phyloP scores from a whole-genome alignment of 345 rosid genomes.

The Sonneratia caseolaris region DNA sequence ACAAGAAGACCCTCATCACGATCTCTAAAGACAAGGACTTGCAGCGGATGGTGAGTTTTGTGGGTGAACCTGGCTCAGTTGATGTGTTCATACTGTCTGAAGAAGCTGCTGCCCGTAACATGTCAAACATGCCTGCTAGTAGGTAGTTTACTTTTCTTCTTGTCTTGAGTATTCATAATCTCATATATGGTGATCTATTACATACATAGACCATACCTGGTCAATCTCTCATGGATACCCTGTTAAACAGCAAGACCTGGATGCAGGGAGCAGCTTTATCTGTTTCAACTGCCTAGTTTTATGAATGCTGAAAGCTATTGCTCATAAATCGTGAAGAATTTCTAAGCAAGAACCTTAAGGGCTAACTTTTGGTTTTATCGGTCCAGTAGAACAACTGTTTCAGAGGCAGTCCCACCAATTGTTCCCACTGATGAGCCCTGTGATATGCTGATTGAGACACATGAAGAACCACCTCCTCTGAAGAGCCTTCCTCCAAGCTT shows the following conservation, averaged over 20 bases:
- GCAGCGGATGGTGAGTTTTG: conserved; percentile 65
- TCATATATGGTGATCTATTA: not conserved
- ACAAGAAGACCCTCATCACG: conserved; percentile 78
- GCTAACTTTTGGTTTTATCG: conserved; percentile 20
- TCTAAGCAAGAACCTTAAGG: not conserved
- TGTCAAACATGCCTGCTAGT: conserved; percentile 60
- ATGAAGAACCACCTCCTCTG: conserved; percentile 1
- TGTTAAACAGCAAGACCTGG: not conserved
- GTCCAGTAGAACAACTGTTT: conserved; percentile 39
- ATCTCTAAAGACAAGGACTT: conserved; percentile 88
- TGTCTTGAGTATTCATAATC: not conserved
- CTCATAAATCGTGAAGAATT: not conserved
- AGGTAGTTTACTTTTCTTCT: conserved; percentile 30
- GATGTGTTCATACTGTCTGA: conserved; percentile 59
- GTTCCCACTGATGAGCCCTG: not conserved
- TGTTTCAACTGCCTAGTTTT: not conserved
- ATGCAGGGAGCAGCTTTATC: not conserved
- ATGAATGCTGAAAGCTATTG: not conserved
- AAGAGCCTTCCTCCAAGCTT: conserved; percentile 17
- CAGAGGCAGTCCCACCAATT: not conserved
- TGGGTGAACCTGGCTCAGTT: conserved; percentile 51
- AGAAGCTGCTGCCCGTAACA: conserved; percentile 41
- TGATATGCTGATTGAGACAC: not conserved
- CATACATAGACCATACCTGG: not conserved
- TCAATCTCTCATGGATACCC: not conserved